A percentile compares a stretch with the other conserved stretches of the same genome.
Evolutionary conservation across 2,329 filamentous ascomycete species (phyloP).

Genomic region (Exophiala oligosperma): DNA sequence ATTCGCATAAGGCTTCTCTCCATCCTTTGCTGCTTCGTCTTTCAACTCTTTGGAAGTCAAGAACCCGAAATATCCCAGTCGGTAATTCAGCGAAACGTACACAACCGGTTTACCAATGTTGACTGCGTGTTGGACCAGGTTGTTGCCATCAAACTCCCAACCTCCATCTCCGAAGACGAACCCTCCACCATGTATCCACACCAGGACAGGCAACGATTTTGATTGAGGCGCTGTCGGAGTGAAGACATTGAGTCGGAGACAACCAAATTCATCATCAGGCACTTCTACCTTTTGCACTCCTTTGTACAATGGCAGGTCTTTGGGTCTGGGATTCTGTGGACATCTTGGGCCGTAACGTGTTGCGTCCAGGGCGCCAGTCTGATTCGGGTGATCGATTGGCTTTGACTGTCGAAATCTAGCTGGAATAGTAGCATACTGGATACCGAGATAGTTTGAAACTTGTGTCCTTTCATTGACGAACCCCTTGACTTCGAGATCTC

Average conservation of each 20-base stretch:
- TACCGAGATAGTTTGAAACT: slow-evolving; percentile 37
- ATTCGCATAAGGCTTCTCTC: slow-evolving; percentile 33
- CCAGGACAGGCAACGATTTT: slow-evolving; percentile 22
- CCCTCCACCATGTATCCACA: slow-evolving; percentile 25
- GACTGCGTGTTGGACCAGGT: slow-evolving; percentile 18
- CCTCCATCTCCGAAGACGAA: slow-evolving; percentile 24
- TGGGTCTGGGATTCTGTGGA: slow-evolving; percentile 23
- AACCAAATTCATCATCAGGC: slow-evolving; percentile 22
- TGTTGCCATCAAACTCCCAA: slow-evolving; percentile 18
- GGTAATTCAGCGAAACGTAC: slow-evolving; percentile 35
- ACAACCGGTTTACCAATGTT: slow-evolving; percentile 24
- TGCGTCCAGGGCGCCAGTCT: slow-evolving; percentile 34
- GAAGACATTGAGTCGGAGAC: slow-evolving; percentile 35
- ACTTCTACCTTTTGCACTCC: slow-evolving; percentile 30
- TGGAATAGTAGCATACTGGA: slow-evolving; percentile 39
- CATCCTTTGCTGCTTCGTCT: slow-evolving; percentile 42
- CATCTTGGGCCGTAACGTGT: slow-evolving; percentile 34
- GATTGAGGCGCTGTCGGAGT: slow-evolving; percentile 6
- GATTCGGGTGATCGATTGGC: slow-evolving; percentile 32
- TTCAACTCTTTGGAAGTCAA: slow-evolving; percentile 50
- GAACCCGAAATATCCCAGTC: slow-evolving; percentile 38
- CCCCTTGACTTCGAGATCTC: slow-evolving; percentile 8
- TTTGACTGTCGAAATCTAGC: slow-evolving; percentile 35
- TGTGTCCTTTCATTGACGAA: slow-evolving; percentile 14
- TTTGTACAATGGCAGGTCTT: slow-evolving; percentile 15